A percentile compares a stretch with the other conserved stretches of the same genome.
phyloP scores from a whole-genome alignment of 2,329 filamentous ascomycete species.

The Cytospora piceae region DNA sequence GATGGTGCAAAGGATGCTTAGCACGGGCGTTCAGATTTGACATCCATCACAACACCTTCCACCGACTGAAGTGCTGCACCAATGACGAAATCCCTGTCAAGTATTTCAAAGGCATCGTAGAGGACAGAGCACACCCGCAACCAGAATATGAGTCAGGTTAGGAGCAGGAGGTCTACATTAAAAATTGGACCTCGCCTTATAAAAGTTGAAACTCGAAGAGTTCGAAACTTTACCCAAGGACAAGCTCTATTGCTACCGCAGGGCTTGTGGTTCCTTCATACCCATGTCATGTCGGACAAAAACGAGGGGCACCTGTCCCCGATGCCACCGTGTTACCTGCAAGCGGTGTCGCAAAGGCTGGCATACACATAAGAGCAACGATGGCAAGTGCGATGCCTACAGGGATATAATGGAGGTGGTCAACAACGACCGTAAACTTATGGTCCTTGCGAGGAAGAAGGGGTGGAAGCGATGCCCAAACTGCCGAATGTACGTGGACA shows the following conservation, averaged over 20 bases:
- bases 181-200: constrained; percentile 6
- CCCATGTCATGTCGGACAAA: neutral
- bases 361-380: neutral
- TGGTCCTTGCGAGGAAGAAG: constrained; percentile 15
- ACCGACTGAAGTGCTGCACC: constrained; percentile 16
- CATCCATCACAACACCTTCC: constrained; percentile 10
- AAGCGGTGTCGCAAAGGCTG: constrained; percentile 11
- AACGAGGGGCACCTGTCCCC: neutral
- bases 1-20: constrained; percentile 14
- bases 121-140: constrained; percentile 8
- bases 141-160: constrained; percentile 14
- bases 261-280: constrained; percentile 10
- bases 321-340: constrained; percentile 6
- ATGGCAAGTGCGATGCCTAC: constrained; percentile 6
- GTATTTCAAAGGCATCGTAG: neutral
- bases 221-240: constrained; percentile 4
- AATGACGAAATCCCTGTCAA: constrained; percentile 4
- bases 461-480: constrained; percentile 19
- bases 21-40: constrained; percentile 18
- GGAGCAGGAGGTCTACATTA: constrained; percentile 1
- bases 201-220: constrained; percentile 8
- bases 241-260: constrained; percentile 18
- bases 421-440: constrained; percentile 10
- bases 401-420: constrained; percentile 16
- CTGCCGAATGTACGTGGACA: constrained; percentile 17